A percentile compares a stretch with the other conserved stretches of the same genome.
Evolutionary conservation across 805 yeast species (phyloP).

Genomic region (Isabelozyma gotoi): DNA sequence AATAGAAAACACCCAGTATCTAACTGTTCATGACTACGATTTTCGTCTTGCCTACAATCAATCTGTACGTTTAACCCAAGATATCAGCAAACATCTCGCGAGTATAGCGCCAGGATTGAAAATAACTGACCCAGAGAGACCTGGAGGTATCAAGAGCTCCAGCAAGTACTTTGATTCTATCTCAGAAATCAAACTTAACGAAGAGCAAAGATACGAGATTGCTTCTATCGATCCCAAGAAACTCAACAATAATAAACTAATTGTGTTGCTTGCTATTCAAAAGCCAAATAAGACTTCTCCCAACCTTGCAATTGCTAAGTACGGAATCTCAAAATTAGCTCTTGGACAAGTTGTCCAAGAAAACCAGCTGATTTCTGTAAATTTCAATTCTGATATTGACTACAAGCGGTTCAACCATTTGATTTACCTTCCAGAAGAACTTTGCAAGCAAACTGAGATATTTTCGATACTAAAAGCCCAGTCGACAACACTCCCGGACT

Average conservation of each 20-base stretch:
- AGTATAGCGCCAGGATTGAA: constrained; percentile 17
- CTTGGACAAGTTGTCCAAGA: constrained; percentile 8
- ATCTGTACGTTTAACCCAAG: background rate
- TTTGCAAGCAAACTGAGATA: background rate
- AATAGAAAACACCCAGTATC: constrained; percentile 1
- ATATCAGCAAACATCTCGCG: constrained; percentile 11
- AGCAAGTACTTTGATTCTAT: constrained; percentile 29
- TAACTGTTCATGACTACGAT: constrained; percentile 6
- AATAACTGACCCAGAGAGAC: constrained; percentile 9
- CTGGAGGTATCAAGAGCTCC: constrained; percentile 14
- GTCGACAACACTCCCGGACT: background rate
- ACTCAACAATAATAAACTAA: constrained; percentile 2
- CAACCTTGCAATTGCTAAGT: constrained; percentile 14
- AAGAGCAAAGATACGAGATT: background rate
- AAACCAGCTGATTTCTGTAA: background rate
- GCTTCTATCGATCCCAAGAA: background rate
- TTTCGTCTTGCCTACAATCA: background rate
- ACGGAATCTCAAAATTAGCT: constrained; percentile 19
- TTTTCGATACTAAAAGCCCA: background rate
- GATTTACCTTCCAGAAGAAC: constrained; percentile 1
- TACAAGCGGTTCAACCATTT: constrained; percentile 2
- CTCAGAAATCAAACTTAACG: constrained; percentile 9
- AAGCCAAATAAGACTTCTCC: constrained; percentile 25
- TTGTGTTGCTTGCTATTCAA: constrained; percentile 22
- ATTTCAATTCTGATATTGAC: background rate